Base-by-base conservation (phyloP, 73 alveolate species). In the Blepharisma japonicum region DNA sequence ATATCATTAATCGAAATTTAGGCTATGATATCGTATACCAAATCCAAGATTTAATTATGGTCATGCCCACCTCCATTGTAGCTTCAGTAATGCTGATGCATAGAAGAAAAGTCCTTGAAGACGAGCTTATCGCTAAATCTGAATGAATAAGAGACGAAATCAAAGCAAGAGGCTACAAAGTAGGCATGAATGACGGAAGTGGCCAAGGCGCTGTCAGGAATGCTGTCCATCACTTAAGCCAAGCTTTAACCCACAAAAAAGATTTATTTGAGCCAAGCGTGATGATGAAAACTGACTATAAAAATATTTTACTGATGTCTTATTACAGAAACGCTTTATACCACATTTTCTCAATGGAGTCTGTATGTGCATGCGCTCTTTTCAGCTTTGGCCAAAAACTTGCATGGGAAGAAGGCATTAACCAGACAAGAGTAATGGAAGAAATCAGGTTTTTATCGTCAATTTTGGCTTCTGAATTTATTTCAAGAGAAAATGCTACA, bases 101-200 rank as follows among this genome's bases (percentile, higher is more conserved):
- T 38, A 79, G 98, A 71, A 88, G 91, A 77, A 97, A 97, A 9
- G 89, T 93, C 38, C 70, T 85, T 47, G 95, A 91, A 71, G 97
- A 91, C 55, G 88, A 83, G 47, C 91, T 93, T 0, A 80, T 86
- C 50, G 81, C 67, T 67, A 89, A 88, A 56, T 91, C 82, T 45
- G 84, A 77, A 38, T 90, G 96, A 93, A 92, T 92, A 0, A 66
- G 88, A 42, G 68, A 83, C 70, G 78, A 81, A 27, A 78, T 92
- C 7, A 67, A 50, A 23, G 71, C 74, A 55, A 80, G 96, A 56
- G 95, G 96, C 8, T 95, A 92, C 14, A 68, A 46, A 11, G 50
- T 77, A 50, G 70, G 89, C 6, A 81, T 71, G 6, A 56, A 55
- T 25, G 81, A 80, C 68, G 88, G 87, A 8, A 77, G 67, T 18